phyloP scores from a whole-genome alignment of 257 asterid genomes.

The Ocimum tenuiflorum region DNA sequence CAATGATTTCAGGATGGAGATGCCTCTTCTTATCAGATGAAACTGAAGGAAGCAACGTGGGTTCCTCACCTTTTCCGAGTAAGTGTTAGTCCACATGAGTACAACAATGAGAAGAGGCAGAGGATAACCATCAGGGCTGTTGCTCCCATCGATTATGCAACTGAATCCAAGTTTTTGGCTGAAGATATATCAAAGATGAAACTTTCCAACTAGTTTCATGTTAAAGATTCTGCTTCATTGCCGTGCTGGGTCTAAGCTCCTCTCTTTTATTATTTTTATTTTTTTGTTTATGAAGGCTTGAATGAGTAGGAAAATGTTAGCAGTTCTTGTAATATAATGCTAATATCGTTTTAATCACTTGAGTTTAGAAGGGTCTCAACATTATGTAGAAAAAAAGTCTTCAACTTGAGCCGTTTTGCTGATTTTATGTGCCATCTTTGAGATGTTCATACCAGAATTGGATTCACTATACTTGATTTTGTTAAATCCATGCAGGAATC shows the following conservation, averaged over 20 bases:
- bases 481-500: too few species aligned
- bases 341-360: constrained; percentile 1
- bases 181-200: constrained; percentile 67
- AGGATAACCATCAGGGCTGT: constrained; percentile 67
- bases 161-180: constrained; percentile 59
- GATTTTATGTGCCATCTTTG: not conserved
- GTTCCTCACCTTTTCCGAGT: constrained; percentile 64
- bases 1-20: constrained; percentile 54
- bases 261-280: too few species aligned
- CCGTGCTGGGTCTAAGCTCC: too few species aligned
- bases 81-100: constrained; percentile 57
- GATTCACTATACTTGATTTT: not conserved
- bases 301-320: not conserved
- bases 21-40: constrained; percentile 28
- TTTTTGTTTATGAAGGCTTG: too few species aligned
- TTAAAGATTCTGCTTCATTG: not conserved
- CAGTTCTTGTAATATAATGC: constrained; percentile 24
- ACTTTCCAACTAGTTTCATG: constrained; percentile 35
- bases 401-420: not conserved
- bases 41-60: constrained; percentile 64
- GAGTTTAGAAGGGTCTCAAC: not conserved
- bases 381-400: constrained; percentile 17
- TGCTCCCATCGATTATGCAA: constrained; percentile 66
- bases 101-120: constrained; percentile 76
- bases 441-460: not conserved